phyloP scores from a whole-genome alignment of 176 grass and related monocot genomes.

The Pontederia paniculata region DNA sequence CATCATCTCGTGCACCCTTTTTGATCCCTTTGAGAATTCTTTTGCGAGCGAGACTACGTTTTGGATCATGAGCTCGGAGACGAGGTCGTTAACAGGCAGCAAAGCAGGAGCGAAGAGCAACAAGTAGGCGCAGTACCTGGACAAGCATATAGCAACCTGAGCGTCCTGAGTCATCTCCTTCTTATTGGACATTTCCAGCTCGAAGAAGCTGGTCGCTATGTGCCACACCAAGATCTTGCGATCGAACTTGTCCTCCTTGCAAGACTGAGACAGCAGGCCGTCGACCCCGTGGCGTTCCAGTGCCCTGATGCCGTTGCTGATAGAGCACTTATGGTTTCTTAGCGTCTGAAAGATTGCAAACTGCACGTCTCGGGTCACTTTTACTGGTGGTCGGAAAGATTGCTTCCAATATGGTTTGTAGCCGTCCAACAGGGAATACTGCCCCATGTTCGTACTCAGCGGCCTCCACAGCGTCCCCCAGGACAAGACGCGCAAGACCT shows the following conservation, averaged over 20 bases:
- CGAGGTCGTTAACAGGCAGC: neutral
- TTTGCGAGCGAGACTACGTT: neutral
- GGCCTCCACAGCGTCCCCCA: neutral
- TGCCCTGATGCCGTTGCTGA: neutral
- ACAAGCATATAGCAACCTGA: neutral
- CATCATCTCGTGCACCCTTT: neutral
- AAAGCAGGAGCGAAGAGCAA: constrained; percentile 17
- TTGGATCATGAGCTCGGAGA: neutral
- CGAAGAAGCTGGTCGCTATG: constrained; percentile 17
- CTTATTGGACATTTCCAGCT: neutral
- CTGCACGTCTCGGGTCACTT: neutral
- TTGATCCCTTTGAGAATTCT: neutral
- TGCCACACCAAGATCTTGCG: constrained; percentile 23
- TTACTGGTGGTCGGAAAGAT: neutral
- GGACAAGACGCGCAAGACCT: neutral
- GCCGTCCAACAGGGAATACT: constrained; percentile 11
- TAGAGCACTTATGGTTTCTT: neutral
- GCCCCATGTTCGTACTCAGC: neutral
- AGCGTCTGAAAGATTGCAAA: neutral
- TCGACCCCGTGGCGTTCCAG: neutral
- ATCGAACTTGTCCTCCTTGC: neutral
- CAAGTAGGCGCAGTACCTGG: constrained; percentile 26
- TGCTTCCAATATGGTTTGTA: neutral
- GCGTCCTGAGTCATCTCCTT: neutral
- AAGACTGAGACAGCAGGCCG: neutral